Percentiles rank a stretch among this genome's conserved stretches.
Conservation (phyloP, 805 yeast genomes). For the Nakazawaea peltata region DNA sequence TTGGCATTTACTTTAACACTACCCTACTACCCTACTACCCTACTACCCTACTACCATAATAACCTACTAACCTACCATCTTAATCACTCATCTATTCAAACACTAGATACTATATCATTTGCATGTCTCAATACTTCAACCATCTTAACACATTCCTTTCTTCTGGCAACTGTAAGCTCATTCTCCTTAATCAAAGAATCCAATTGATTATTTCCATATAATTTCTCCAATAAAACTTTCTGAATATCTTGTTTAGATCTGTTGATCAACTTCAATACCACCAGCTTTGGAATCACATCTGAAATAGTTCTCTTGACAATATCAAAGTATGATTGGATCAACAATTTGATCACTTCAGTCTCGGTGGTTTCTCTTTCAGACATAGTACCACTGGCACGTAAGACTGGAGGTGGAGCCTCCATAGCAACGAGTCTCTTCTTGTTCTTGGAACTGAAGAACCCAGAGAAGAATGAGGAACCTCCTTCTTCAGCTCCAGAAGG, state of each 20-base stretch:
- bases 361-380: slow-evolving; percentile 95
- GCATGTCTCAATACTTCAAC: slow-evolving; percentile 88
- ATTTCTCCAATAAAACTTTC: slow-evolving; percentile 77
- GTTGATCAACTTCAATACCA: slow-evolving; percentile 86
- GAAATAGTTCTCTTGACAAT: slow-evolving; percentile 92
- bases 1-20: no score
- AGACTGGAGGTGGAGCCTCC: slow-evolving; percentile 96
- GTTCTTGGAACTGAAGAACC: slow-evolving; percentile 86
- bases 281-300: slow-evolving; percentile 91
- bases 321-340: slow-evolving; percentile 83
- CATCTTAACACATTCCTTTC: slow-evolving; percentile 93
- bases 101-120: slow-evolving; percentile 78
- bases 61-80: no score
- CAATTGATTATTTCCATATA: slow-evolving; percentile 70
- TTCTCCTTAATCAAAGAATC: slow-evolving; percentile 82
- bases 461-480: slow-evolving; percentile 81
- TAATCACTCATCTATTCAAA: no score
- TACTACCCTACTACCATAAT: no score
- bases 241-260: slow-evolving; percentile 84
- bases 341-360: slow-evolving; percentile 91
- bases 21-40: no score
- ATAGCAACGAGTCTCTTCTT: slow-evolving; percentile 89
- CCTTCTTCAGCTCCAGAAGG: slow-evolving; percentile 34
- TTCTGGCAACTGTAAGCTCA: slow-evolving; percentile 86
- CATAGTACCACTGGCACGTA: slow-evolving; percentile 87